These are phyloP conservation scores for Blastomyces parvus DNA, from an alignment of 2,329 filamentous ascomycete genomes.

Conservation along the genomic window DNA sequence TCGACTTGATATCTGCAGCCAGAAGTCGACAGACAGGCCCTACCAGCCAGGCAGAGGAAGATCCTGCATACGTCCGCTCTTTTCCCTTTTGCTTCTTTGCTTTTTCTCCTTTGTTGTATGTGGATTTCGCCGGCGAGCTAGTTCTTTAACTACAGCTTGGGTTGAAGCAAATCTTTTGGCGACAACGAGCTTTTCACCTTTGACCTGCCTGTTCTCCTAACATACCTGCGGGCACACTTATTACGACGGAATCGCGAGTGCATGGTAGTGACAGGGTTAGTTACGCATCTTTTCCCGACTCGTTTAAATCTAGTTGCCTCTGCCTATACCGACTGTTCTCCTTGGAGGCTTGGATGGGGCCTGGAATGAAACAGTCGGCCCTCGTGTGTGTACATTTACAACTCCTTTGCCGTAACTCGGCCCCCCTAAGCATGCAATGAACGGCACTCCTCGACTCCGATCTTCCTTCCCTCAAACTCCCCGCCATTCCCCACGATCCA, in stretches of 20 bases:
- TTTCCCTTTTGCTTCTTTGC: not conserved
- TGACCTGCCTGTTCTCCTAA: not conserved
- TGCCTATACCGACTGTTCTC: not conserved
- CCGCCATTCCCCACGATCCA: conserved; percentile 36
- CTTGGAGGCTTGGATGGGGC: not conserved
- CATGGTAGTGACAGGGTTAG: not conserved
- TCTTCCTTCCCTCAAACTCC: conserved; percentile 75
- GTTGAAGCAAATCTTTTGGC: not conserved
- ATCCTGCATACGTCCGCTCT: not conserved
- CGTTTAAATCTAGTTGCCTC: not conserved
- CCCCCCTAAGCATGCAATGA: conserved; percentile 58
- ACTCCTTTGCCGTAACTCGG: conserved; percentile 10
- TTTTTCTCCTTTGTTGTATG: not conserved
- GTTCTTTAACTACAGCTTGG: not conserved
- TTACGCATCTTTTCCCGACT: not conserved
- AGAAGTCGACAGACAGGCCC: not conserved
- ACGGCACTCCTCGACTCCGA: conserved; percentile 68
- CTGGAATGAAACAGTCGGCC: not conserved
- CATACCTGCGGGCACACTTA: not conserved
- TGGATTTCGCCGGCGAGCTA: too few species aligned
- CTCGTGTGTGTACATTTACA: not conserved
- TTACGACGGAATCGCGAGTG: not conserved
- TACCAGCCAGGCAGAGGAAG: not conserved
- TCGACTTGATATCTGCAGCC: not conserved
- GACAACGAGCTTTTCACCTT: not conserved